phyloP scores from a whole-genome alignment of 2,329 filamentous ascomycete genomes.

The Exophiala spinifera region DNA sequence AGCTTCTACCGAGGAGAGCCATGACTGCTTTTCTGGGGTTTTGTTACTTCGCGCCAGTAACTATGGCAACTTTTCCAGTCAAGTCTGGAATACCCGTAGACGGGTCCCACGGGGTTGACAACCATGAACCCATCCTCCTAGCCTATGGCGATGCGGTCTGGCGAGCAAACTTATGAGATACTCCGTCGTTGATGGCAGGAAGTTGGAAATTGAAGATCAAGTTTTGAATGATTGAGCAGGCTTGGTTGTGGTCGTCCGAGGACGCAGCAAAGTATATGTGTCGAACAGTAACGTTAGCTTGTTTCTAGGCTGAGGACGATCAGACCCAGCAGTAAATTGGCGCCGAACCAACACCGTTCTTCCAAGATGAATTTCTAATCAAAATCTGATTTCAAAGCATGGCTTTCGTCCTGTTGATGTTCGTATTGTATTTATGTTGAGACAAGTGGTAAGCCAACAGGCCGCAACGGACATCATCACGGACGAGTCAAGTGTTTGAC shows the following conservation, averaged over 20 bases:
- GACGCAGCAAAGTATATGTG: not conserved
- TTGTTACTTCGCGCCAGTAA: conserved; percentile 64
- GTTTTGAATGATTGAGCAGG: conserved; percentile 1
- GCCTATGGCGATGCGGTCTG: conserved; percentile 1
- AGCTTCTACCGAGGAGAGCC: not conserved
- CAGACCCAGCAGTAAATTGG: not conserved
- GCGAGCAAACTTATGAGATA: conserved; percentile 2
- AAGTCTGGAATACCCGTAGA: conserved; percentile 57
- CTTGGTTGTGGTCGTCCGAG: not conserved
- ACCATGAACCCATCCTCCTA: conserved; percentile 1
- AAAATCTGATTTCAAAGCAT: conserved; percentile 4
- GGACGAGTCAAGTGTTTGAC: conserved; percentile 5
- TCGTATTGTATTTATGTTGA: conserved; percentile 1
- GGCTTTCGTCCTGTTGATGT: conserved; percentile 1
- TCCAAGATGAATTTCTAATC: conserved; percentile 2
- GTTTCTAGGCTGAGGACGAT: not conserved
- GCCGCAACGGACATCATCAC: conserved; percentile 1
- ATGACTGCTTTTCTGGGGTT: not conserved
- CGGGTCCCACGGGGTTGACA: conserved; percentile 1
- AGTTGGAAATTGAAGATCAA: conserved; percentile 3
- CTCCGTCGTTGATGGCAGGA: not conserved
- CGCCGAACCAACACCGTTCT: conserved; percentile 1
- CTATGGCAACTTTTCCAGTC: conserved; percentile 74
- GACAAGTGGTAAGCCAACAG: conserved; percentile 1
- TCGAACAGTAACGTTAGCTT: not conserved